A percentile compares a stretch with the other conserved stretches of the same genome.
These are phyloP conservation scores for cucumber (Cucumis sativus) DNA, from an alignment of 306 rosid species.

Conservation along the genomic window DNA sequence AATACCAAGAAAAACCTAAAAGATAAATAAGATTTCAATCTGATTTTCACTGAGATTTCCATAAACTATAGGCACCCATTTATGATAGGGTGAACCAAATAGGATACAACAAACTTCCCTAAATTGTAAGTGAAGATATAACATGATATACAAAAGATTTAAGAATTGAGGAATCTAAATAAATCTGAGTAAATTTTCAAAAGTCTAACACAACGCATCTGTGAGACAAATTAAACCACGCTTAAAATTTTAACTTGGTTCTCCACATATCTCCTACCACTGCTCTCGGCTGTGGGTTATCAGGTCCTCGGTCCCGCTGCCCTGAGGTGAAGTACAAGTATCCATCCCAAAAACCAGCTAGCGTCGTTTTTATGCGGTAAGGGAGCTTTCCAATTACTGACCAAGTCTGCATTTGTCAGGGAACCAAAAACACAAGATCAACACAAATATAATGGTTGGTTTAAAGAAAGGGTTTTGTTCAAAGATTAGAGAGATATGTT, in stretches of 20 bases:
- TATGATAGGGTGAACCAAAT: no score
- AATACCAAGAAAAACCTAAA: no score
- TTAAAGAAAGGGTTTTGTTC: neutral
- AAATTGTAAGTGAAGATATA: no score
- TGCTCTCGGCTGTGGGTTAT: slow-evolving; percentile 69
- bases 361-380: slow-evolving; percentile 65
- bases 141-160: no score
- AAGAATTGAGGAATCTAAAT: no score
- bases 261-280: slow-evolving; percentile 73
- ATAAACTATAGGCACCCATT: no score
- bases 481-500: neutral
- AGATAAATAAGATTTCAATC: no score
- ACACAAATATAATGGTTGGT: neutral
- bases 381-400: slow-evolving; percentile 94
- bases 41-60: no score
- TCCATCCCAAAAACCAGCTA: slow-evolving; percentile 74
- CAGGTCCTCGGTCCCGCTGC: slow-evolving; percentile 87
- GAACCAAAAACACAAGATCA: neutral
- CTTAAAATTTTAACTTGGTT: slow-evolving; percentile 34
- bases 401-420: slow-evolving; percentile 43
- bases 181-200: no score
- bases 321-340: slow-evolving; percentile 87
- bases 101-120: no score
- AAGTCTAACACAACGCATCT: neutral
- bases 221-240: neutral